Conservation (phyloP, 1,139 yeast species). For the Torulaspora globosa region DNA sequence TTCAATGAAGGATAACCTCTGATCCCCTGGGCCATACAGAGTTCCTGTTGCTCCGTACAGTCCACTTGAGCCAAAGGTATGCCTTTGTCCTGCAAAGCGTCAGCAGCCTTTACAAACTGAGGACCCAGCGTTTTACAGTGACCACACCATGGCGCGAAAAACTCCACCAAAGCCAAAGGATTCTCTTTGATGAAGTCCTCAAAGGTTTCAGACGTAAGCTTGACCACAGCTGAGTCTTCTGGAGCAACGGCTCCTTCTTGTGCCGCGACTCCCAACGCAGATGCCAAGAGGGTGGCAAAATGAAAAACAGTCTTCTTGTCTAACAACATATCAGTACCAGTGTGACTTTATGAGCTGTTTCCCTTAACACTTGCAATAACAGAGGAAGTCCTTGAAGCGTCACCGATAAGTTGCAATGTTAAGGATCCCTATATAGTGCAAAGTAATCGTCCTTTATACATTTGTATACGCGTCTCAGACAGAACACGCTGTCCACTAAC, state of each 20-base stretch:
- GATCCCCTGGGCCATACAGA: conserved; percentile 71
- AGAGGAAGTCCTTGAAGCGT: neutral
- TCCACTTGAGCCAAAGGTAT: conserved; percentile 87
- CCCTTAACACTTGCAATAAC: neutral
- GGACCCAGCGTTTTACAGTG: conserved; percentile 96
- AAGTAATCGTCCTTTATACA: neutral
- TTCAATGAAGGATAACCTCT: conserved; percentile 92
- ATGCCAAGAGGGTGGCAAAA: conserved; percentile 17
- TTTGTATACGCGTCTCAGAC: neutral
- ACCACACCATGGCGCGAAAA: conserved; percentile 99
- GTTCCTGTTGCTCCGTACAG: conserved; percentile 80
- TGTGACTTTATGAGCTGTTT: conserved; percentile 2
- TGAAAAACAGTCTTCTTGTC: conserved; percentile 20
- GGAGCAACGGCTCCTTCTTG: conserved; percentile 63
- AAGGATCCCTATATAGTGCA: neutral
- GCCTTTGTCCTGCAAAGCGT: conserved; percentile 55
- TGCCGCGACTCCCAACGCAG: conserved; percentile 35
- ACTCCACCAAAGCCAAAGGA: conserved; percentile 86
- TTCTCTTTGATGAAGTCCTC: conserved; percentile 62
- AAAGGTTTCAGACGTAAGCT: conserved; percentile 61
- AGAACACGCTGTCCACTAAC: conserved; percentile 16
- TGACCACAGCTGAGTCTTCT: conserved; percentile 82
- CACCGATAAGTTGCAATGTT: neutral
- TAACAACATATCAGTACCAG: conserved; percentile 16
- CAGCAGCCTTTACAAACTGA: conserved; percentile 83